Evolutionary conservation across 805 yeast species (phyloP).

Genomic region (Pichia thaimueangensis): DNA sequence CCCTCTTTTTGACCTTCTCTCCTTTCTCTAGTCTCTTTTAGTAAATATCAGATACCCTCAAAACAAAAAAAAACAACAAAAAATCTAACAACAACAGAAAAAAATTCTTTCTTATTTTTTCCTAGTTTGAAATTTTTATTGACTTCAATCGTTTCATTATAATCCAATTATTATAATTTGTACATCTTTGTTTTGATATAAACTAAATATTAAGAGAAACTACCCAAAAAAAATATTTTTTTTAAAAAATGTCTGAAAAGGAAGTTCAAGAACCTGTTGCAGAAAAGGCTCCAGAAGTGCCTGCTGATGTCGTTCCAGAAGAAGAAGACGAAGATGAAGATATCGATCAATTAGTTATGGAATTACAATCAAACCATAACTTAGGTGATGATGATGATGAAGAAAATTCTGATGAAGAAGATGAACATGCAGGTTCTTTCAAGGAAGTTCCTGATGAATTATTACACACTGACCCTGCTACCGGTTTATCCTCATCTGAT

Average conservation of each 20-base stretch:
- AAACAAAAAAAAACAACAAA: not conserved
- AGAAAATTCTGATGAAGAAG: constrained; percentile 26
- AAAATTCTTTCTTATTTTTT: too few species aligned
- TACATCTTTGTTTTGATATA: too few species aligned
- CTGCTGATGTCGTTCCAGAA: constrained; percentile 27
- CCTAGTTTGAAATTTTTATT: too few species aligned
- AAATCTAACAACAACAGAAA: too few species aligned
- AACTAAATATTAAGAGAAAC: too few species aligned
- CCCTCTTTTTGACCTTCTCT: not conserved
- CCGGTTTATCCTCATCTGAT: constrained; percentile 74
- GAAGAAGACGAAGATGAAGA: constrained; percentile 45
- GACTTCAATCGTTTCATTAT: too few species aligned
- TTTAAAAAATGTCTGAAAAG: constrained; percentile 14
- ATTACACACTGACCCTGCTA: constrained; percentile 71
- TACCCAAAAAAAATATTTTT: too few species aligned
- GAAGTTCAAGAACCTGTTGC: constrained; percentile 27
- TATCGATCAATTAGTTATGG: constrained; percentile 67
- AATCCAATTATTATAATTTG: too few species aligned
- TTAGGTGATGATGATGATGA: constrained; percentile 38
- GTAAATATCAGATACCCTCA: constrained; percentile 3
- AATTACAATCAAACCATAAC: constrained; percentile 65
- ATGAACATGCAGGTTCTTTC: constrained; percentile 47
- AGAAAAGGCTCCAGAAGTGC: constrained; percentile 53
- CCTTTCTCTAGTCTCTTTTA: constrained; percentile 2
- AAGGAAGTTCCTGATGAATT: constrained; percentile 82